These are phyloP conservation scores for Periconia sp. DNA, from an alignment of 2,329 filamentous ascomycete species.

Conservation along the genomic window DNA sequence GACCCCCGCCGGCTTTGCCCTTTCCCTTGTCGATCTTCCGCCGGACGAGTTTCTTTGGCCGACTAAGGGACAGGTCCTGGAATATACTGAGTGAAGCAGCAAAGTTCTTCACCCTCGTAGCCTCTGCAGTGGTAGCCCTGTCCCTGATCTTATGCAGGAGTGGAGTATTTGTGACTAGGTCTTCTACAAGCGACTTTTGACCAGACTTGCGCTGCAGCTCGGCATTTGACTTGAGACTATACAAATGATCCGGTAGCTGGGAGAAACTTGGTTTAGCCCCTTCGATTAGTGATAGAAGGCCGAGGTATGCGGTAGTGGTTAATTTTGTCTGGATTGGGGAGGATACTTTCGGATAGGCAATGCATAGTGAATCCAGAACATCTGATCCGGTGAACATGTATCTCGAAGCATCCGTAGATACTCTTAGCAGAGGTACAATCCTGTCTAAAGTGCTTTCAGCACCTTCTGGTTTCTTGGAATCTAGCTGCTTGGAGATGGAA, in stretches of 20 bases:
- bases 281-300: constrained; percentile 73
- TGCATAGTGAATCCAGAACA: constrained; percentile 77
- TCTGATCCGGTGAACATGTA: constrained; percentile 85
- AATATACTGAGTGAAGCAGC: constrained; percentile 67
- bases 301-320: constrained; percentile 76
- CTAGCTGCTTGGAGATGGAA: constrained; percentile 66
- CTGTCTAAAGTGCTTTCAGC: constrained; percentile 62
- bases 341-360: constrained; percentile 69
- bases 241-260: constrained; percentile 81
- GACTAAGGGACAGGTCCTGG: constrained; percentile 60
- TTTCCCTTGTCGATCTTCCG: constrained; percentile 73
- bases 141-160: constrained; percentile 69
- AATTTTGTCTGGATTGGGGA: constrained; percentile 69
- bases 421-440: constrained; percentile 69
- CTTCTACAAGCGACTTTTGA: constrained; percentile 72
- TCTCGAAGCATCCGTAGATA: constrained; percentile 61
- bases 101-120: constrained; percentile 64
- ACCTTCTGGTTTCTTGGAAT: constrained; percentile 64
- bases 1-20: constrained; percentile 46
- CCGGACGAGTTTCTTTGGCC: constrained; percentile 58
- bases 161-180: constrained; percentile 81
- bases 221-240: constrained; percentile 75
- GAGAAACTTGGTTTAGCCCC: constrained; percentile 72
- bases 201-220: constrained; percentile 61
- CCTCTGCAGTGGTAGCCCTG: constrained; percentile 57